Percentiles rank a stretch among this genome's conserved stretches.
phyloP scores from a whole-genome alignment of 1,284 basidiomycete genomes.

The Trichosporon asahii region DNA sequence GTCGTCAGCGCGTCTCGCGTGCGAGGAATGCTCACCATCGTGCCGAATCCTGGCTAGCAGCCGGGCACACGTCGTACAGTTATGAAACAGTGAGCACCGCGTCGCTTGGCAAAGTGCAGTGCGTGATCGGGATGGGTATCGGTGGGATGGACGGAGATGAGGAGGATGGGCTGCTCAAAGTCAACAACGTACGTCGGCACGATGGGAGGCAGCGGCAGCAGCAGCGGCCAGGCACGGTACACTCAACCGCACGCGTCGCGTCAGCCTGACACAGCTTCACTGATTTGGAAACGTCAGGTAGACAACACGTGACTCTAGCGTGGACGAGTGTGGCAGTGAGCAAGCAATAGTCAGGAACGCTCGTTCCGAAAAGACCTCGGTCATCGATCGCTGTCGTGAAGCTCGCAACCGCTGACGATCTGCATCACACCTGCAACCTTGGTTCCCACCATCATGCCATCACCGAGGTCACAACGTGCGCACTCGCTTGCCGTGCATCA shows the following conservation, averaged over 20 bases:
- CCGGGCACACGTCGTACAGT: not conserved
- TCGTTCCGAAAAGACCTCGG: not conserved
- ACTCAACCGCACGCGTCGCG: not conserved
- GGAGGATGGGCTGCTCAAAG: not conserved
- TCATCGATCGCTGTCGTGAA: not conserved
- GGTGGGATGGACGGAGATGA: not conserved
- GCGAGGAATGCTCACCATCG: slow-evolving; percentile 25
- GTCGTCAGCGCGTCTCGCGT: slow-evolving; percentile 35
- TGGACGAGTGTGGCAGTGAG: not conserved
- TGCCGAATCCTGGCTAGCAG: not conserved
- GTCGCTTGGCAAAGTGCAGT: not conserved
- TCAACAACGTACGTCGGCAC: not conserved
- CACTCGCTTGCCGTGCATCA: not conserved
- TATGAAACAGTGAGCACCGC: not conserved
- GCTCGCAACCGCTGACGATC: not conserved
- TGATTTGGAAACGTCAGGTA: not conserved
- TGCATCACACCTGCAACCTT: not conserved
- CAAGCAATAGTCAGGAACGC: not conserved
- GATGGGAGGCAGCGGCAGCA: not conserved
- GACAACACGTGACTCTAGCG: not conserved
- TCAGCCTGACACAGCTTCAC: not conserved
- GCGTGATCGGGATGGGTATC: not conserved
- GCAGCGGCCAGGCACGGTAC: not conserved
- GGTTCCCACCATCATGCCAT: not conserved
- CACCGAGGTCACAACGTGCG: not conserved